These are phyloP conservation scores for Phytopythium cucurbitacearum DNA, from an alignment of 352 stramenopile species.

Conservation along the genomic window DNA sequence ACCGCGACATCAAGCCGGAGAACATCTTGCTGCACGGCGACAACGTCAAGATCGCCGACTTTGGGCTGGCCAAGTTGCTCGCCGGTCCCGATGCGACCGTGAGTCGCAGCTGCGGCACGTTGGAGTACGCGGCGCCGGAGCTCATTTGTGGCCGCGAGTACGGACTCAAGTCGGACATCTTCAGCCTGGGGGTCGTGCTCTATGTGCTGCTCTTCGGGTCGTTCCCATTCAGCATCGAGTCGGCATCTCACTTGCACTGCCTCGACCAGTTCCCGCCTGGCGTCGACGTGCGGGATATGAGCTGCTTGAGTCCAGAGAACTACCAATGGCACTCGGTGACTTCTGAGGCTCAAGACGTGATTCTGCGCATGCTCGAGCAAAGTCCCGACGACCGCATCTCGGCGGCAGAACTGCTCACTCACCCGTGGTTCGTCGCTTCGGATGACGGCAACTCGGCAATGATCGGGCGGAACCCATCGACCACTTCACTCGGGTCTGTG, in stretches of 20 bases:
- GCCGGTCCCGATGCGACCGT: conserved; percentile 40
- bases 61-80: conserved; percentile 72
- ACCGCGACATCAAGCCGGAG: conserved; percentile 79
- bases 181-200: conserved; percentile 73
- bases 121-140: conserved; percentile 76
- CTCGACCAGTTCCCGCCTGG: conserved; percentile 57
- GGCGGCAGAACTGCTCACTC: conserved; percentile 47
- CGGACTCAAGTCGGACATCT: conserved; percentile 74
- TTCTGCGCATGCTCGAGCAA: conserved; percentile 51
- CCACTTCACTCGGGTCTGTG: background rate
- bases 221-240: conserved; percentile 79
- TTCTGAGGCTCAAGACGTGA: conserved; percentile 47
- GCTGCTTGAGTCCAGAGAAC: conserved; percentile 55
- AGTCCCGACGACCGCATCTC: conserved; percentile 55
- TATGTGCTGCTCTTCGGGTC: conserved; percentile 78
- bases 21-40: conserved; percentile 76
- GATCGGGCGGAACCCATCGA: background rate
- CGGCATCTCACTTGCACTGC: conserved; percentile 51
- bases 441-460: background rate
- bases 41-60: conserved; percentile 74
- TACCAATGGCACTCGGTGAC: conserved; percentile 55
- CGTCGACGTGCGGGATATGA: conserved; percentile 80
- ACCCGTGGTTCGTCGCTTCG: conserved; percentile 54
- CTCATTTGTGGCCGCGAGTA: conserved; percentile 63
- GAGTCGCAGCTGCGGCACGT: conserved; percentile 60